A percentile compares a stretch with the other conserved stretches of the same genome.
These are phyloP conservation scores for Ehretia macrophylla DNA, from an alignment of 257 asterid species.

Conservation along the genomic window DNA sequence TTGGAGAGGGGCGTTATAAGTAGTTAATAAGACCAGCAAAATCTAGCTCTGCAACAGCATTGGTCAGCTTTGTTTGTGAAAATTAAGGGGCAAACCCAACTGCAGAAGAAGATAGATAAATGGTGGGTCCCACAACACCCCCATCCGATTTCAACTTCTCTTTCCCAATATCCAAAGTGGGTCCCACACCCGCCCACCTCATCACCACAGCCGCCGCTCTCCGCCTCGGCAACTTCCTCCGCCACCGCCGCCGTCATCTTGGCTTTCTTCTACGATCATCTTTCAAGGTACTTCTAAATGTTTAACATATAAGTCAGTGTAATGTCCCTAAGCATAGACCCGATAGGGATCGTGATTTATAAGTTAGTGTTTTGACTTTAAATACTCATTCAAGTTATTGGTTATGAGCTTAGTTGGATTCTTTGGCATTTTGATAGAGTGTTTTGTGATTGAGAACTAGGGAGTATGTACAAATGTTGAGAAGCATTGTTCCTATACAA, in stretches of 20 bases:
- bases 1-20: too few species aligned
- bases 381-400: too few species aligned
- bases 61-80: background rate
- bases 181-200: slow-evolving; percentile 36
- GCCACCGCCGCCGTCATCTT: slow-evolving; percentile 40
- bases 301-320: too few species aligned
- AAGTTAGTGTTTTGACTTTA: background rate
- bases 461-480: too few species aligned
- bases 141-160: slow-evolving; percentile 40
- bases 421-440: too few species aligned
- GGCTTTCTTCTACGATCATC: slow-evolving; percentile 42
- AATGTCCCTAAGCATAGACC: background rate
- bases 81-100: too few species aligned
- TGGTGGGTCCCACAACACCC: slow-evolving; percentile 50
- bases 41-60: background rate
- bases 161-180: slow-evolving; percentile 22
- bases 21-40: background rate
- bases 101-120: slow-evolving; percentile 5
- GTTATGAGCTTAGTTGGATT: too few species aligned
- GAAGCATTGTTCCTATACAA: too few species aligned
- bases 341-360: background rate
- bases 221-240: slow-evolving; percentile 53
- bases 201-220: slow-evolving; percentile 48
- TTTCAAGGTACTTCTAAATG: slow-evolving; percentile 38
- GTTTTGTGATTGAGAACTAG: too few species aligned